These are phyloP conservation scores for Fusarium sp. DNA, from an alignment of 2,329 filamentous ascomycete species.

Conservation along the genomic window DNA sequence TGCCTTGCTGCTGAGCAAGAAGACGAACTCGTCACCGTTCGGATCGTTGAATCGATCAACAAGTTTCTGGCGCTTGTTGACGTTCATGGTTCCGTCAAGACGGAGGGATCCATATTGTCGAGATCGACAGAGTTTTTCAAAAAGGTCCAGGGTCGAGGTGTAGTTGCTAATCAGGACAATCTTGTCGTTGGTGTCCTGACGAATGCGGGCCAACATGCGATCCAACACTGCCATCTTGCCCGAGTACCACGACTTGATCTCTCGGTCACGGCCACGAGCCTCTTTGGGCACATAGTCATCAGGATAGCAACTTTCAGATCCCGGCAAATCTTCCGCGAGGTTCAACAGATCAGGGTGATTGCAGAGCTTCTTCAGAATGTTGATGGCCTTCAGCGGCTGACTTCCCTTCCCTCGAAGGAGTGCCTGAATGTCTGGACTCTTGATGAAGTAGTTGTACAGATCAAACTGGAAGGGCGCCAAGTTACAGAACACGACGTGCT, in stretches of 20 bases:
- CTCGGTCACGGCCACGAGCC: constrained; percentile 87
- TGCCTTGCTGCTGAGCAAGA: constrained; percentile 96
- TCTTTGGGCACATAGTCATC: constrained; percentile 93
- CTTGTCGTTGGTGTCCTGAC: constrained; percentile 97
- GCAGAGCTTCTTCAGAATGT: constrained; percentile 97
- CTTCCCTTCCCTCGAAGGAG: constrained; percentile 94
- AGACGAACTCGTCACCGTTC: constrained; percentile 90
- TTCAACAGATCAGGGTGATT: constrained; percentile 97
- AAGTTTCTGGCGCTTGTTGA: constrained; percentile 96
- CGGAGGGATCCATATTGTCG: constrained; percentile 89
- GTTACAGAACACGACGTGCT: constrained; percentile 98
- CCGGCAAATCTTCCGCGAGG: constrained; percentile 86
- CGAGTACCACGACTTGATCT: constrained; percentile 95
- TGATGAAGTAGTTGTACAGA: constrained; percentile 97
- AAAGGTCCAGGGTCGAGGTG: constrained; percentile 94
- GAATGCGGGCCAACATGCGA: constrained; percentile 95
- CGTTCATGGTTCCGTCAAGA: constrained; percentile 97
- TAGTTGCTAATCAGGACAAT: constrained; percentile 99
- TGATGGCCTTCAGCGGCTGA: constrained; percentile 96
- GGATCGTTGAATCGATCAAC: constrained; percentile 99
- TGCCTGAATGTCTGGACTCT: constrained; percentile 93
- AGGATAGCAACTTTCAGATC: constrained; percentile 85
- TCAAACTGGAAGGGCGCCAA: constrained; percentile 92
- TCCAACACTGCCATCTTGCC: constrained; percentile 99
- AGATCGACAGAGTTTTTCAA: constrained; percentile 89